These are phyloP conservation scores for Sugiyamaella americana DNA, from an alignment of 805 yeast genomes.

Conservation along the genomic window DNA sequence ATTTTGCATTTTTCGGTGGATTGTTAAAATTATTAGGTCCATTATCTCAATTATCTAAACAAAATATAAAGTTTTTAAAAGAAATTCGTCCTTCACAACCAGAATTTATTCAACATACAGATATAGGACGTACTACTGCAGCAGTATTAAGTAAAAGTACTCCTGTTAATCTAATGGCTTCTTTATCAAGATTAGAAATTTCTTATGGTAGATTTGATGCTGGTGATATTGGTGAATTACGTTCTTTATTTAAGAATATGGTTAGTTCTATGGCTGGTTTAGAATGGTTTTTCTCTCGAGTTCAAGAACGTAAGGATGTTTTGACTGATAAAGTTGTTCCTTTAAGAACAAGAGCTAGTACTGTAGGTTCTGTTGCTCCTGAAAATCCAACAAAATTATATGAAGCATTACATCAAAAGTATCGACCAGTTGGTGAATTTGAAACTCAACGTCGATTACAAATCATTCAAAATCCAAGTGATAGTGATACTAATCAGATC, in stretches of 20 bases:
- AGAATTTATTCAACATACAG: constrained; percentile 4
- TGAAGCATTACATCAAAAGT: constrained; percentile 13
- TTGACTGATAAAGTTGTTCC: constrained; percentile 2
- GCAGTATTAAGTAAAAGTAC: constrained; percentile 13
- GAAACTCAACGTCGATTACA: constrained; percentile 9
- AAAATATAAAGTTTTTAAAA: constrained; percentile 10
- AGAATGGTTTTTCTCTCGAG: constrained; percentile 18
- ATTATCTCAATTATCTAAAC: constrained; percentile 10
- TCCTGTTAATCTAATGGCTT: constrained; percentile 9
- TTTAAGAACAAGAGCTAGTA: background rate
- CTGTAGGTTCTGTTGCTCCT: background rate
- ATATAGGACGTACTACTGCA: constrained; percentile 7
- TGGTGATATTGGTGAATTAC: constrained; percentile 25
- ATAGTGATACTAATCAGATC: background rate
- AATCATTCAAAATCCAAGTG: background rate
- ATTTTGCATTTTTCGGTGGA: constrained; percentile 18
- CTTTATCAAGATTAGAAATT: constrained; percentile 19
- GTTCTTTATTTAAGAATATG: constrained; percentile 19
- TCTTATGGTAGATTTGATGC: constrained; percentile 25
- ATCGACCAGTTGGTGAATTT: constrained; percentile 18
- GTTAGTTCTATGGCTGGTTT: constrained; percentile 21
- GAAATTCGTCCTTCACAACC: constrained; percentile 17
- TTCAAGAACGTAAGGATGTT: constrained; percentile 14
- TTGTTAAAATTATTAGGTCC: constrained; percentile 16
- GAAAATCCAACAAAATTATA: background rate